Evolutionary conservation across 139 green algal species (phyloP).

Genomic region (Volvox africanus): DNA sequence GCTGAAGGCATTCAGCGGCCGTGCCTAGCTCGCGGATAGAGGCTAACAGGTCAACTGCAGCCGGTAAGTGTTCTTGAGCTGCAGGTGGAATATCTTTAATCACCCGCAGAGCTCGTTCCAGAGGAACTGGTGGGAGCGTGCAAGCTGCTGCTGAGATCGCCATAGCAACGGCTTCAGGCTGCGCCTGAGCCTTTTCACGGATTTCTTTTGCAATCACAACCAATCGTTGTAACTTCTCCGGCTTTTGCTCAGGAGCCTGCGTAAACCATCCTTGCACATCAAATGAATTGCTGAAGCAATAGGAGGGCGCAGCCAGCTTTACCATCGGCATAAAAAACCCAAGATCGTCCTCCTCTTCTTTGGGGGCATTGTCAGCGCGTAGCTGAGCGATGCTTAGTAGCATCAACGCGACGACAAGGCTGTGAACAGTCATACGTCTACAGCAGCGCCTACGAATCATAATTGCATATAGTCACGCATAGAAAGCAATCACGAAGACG

Average conservation of each 20-base stretch:
- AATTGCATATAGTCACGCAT: no score
- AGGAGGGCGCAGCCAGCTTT: neutral
- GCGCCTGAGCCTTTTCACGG: neutral
- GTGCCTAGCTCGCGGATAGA: neutral
- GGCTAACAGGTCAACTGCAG: slow-evolving; percentile 1
- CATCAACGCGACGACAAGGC: neutral
- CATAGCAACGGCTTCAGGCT: neutral
- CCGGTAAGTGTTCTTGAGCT: neutral
- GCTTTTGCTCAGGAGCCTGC: neutral
- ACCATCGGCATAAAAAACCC: slow-evolving; percentile 5
- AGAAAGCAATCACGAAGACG: no score
- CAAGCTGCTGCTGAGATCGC: slow-evolving; percentile 1
- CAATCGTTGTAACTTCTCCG: neutral
- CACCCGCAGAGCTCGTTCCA: neutral
- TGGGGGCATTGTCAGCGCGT: neutral
- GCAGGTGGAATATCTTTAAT: neutral
- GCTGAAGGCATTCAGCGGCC: neutral
- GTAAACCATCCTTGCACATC: neutral
- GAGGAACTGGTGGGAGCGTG: slow-evolving; percentile 1
- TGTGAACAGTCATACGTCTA: neutral
- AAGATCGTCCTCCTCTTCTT: slow-evolving; percentile 4
- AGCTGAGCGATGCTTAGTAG: neutral
- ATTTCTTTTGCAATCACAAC: neutral
- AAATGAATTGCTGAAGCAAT: neutral
- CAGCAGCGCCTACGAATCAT: neutral